A percentile compares a stretch with the other conserved stretches of the same genome.
These are phyloP conservation scores for Pythium aristosporum DNA, from an alignment of 352 stramenopile genomes.

Conservation along the genomic window DNA sequence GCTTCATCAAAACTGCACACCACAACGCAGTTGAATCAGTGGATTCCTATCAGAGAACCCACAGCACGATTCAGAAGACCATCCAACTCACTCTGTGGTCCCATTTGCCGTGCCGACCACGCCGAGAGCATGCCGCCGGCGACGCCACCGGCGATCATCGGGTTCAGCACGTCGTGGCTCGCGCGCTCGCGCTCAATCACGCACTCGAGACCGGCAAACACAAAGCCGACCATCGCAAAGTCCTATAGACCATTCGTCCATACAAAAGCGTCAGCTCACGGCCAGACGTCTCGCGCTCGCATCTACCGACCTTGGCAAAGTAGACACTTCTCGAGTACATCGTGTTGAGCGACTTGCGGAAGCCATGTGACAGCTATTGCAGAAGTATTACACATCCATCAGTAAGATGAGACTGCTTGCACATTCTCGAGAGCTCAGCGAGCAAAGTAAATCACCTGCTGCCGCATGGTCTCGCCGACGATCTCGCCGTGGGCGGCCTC, in stretches of 20 bases:
- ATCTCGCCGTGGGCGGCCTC: slow-evolving; percentile 85
- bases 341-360: slow-evolving; percentile 78
- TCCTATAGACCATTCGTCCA: slow-evolving; percentile 40
- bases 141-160: slow-evolving; percentile 67
- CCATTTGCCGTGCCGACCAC: slow-evolving; percentile 69
- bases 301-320: slow-evolving; percentile 66
- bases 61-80: too few relatives aligned
- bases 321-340: slow-evolving; percentile 82
- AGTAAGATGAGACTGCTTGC: neutral
- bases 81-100: slow-evolving; percentile 46
- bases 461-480: slow-evolving; percentile 80
- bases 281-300: neutral
- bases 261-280: neutral
- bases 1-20: slow-evolving; percentile 54
- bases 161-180: slow-evolving; percentile 74
- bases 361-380: slow-evolving; percentile 75
- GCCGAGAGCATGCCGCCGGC: slow-evolving; percentile 62
- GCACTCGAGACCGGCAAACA: slow-evolving; percentile 84
- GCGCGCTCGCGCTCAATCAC: slow-evolving; percentile 82
- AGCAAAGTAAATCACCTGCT: slow-evolving; percentile 50
- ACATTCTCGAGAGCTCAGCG: neutral
- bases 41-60: neutral
- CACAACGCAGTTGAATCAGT: slow-evolving; percentile 1
- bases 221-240: slow-evolving; percentile 76
- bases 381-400: neutral